Evolutionary conservation across 2,329 filamentous ascomycete species (phyloP).

Genomic region (Scopulariopsis brevicaulis): DNA sequence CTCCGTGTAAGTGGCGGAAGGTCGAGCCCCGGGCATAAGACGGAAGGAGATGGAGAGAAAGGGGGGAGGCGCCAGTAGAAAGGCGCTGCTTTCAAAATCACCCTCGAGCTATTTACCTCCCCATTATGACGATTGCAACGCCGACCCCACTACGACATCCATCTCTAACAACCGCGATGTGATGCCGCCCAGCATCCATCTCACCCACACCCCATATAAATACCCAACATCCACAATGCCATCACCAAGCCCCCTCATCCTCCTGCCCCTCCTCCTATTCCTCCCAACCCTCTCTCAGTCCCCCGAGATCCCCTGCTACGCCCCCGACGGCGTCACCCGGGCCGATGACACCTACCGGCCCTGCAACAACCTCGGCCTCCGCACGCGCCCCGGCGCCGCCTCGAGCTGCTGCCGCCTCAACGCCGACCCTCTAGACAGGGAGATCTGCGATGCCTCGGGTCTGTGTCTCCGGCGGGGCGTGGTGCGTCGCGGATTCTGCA

Average conservation of each 20-base stretch:
- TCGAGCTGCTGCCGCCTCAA: slow-evolving; percentile 19
- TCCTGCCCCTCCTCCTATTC: not conserved
- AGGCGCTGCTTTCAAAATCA: not conserved
- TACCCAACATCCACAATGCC: not conserved
- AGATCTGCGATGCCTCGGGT: slow-evolving; percentile 16
- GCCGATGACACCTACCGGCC: slow-evolving; percentile 17
- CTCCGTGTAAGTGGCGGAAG: not conserved
- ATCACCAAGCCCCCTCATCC: not conserved
- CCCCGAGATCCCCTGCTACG: slow-evolving; percentile 12
- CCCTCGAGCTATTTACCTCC: not conserved
- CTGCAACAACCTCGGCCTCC: slow-evolving; percentile 19
- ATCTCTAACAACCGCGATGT: not conserved
- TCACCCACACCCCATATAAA: not conserved
- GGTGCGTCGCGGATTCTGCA: slow-evolving; percentile 16
- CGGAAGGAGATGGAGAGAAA: not conserved
- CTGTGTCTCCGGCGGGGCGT: slow-evolving; percentile 14
- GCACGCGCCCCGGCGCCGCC: slow-evolving; percentile 13
- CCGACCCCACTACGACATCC: not conserved
- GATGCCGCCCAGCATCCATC: not conserved
- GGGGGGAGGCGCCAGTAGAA: not conserved
- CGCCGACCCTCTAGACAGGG: slow-evolving; percentile 11
- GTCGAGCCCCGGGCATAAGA: not conserved
- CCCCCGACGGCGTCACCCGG: slow-evolving; percentile 15
- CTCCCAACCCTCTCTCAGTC: not conserved
- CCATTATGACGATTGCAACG: not conserved